Percentiles rank a stretch among this genome's conserved stretches.
phyloP scores from a whole-genome alignment of 768 basidiomycete genomes.

The Pleurotus djamor region DNA sequence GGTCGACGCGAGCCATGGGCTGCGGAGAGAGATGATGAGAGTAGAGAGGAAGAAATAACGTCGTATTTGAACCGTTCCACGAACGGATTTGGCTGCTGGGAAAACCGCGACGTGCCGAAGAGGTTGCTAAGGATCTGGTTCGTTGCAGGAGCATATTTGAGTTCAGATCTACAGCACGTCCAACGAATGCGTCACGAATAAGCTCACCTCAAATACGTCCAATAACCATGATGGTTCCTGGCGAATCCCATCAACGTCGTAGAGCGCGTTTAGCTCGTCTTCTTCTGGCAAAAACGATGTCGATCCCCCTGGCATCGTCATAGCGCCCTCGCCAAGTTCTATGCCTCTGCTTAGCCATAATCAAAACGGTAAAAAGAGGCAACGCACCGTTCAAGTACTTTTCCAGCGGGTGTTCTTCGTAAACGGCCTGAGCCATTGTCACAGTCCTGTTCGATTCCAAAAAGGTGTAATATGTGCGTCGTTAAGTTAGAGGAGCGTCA shows the following conservation, averaged over 20 bases:
- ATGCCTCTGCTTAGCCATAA: background rate
- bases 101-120: conserved; percentile 28
- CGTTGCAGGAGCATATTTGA: conserved; percentile 27
- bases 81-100: conserved; percentile 45
- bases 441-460: conserved; percentile 8
- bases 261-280: conserved; percentile 3
- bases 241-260: background rate
- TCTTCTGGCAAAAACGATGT: conserved; percentile 4
- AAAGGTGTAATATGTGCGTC: conserved; percentile 13
- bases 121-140: conserved; percentile 18
- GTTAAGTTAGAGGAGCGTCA: conserved; percentile 1
- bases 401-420: conserved; percentile 75
- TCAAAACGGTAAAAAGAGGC: background rate
- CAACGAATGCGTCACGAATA: background rate
- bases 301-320: conserved; percentile 10
- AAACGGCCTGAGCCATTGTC: conserved; percentile 74
- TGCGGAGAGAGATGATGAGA: conserved; percentile 55
- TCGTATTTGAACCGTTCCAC: conserved; percentile 84
- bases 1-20: conserved; percentile 30
- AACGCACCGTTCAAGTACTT: conserved; percentile 65
- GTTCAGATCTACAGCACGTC: too few relatives aligned
- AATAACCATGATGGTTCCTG: background rate
- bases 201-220: conserved; percentile 2
- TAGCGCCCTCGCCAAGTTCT: conserved; percentile 10
- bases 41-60: conserved; percentile 75